These are phyloP conservation scores for Mortierella alpina DNA, from an alignment of 192 early-diverging fungal species.

Conservation along the genomic window DNA sequence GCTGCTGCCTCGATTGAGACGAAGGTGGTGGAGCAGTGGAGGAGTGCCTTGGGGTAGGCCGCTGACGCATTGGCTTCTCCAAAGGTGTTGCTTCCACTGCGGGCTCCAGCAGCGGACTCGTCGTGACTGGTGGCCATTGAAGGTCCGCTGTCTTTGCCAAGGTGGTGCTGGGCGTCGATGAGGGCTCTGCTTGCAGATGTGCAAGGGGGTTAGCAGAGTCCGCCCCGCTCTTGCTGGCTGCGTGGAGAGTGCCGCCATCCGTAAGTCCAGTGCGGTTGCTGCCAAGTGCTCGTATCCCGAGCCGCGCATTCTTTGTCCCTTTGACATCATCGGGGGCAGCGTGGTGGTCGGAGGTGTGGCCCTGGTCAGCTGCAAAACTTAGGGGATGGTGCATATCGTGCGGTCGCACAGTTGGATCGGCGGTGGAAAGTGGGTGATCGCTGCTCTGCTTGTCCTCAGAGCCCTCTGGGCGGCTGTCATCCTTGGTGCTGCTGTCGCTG, in stretches of 20 bases:
- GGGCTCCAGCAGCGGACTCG: too few relatives aligned
- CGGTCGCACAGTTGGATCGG: background rate
- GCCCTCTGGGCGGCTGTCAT: slow-evolving; percentile 9
- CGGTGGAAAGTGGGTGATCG: background rate
- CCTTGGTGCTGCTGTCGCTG: slow-evolving; percentile 2
- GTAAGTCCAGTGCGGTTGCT: too few relatives aligned
- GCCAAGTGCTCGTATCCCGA: background rate
- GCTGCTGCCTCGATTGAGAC: slow-evolving; percentile 2
- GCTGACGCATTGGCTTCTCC: background rate
- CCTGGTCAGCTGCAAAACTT: slow-evolving; percentile 1
- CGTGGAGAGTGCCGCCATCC: background rate
- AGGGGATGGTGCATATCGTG: slow-evolving; percentile 18
- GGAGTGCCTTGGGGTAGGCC: background rate
- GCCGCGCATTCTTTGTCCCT: background rate
- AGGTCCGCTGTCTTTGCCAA: too few relatives aligned
- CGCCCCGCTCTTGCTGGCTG: background rate
- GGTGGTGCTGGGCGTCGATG: background rate
- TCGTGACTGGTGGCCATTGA: too few relatives aligned
- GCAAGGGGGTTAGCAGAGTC: background rate
- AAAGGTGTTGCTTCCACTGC: too few relatives aligned
- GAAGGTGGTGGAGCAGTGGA: slow-evolving; percentile 1
- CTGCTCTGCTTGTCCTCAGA: background rate
- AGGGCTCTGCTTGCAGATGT: background rate
- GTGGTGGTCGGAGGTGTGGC: background rate
- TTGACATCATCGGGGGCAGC: background rate